Conservation (phyloP, 768 basidiomycete species). For the Lentinula edodes region DNA sequence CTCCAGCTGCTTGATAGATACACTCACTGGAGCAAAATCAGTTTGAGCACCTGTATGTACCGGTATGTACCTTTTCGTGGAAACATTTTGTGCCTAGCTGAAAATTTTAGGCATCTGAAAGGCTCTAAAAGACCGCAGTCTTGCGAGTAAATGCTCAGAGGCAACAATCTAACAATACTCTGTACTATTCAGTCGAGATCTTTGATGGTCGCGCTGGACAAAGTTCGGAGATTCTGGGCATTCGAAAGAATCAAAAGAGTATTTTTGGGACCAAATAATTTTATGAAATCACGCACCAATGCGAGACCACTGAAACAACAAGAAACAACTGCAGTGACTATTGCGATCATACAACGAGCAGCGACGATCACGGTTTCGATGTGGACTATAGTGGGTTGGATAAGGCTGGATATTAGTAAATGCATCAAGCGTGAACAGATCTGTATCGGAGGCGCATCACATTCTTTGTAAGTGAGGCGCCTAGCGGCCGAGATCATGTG, state of each 20-base stretch:
- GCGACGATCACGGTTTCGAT: slow-evolving; percentile 2
- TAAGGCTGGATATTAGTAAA: background rate
- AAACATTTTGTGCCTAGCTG: background rate
- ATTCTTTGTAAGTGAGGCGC: background rate
- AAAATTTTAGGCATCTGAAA: background rate
- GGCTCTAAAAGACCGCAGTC: background rate
- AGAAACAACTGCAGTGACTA: background rate
- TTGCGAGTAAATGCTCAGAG: background rate
- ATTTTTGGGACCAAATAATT: background rate
- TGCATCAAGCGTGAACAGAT: background rate
- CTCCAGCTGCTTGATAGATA: background rate
- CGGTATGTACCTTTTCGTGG: too few species aligned
- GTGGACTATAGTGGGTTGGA: background rate
- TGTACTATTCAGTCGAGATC: background rate
- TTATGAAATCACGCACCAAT: background rate
- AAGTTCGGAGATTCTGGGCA: background rate
- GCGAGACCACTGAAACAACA: background rate
- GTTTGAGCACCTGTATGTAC: background rate
- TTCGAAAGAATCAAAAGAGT: background rate
- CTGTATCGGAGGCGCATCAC: background rate
- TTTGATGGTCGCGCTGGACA: slow-evolving; percentile 4
- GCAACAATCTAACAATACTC: background rate
- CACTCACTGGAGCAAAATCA: background rate
- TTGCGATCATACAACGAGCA: background rate
- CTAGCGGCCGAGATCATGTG: background rate